These are phyloP conservation scores for Exophiala calicioides DNA, from an alignment of 2,329 filamentous ascomycete genomes.

Conservation along the genomic window DNA sequence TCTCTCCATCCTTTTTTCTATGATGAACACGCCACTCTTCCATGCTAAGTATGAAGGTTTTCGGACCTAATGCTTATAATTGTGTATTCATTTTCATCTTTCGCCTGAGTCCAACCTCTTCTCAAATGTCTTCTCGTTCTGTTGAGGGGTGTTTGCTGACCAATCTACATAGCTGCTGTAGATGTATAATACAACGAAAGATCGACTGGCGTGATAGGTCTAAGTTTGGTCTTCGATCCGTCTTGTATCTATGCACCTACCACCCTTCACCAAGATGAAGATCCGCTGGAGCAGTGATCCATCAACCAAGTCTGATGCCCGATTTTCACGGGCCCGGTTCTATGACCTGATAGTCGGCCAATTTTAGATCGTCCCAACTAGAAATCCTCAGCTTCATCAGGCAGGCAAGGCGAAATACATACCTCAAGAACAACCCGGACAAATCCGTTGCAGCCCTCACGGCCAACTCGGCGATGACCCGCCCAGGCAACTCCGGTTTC, in stretches of 20 bases:
- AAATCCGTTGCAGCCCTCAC: slow-evolving; percentile 65
- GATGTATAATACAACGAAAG: slow-evolving; percentile 33
- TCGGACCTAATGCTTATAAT: slow-evolving; percentile 53
- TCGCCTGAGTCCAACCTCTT: slow-evolving; percentile 52
- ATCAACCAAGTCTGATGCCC: neutral
- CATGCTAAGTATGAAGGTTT: slow-evolving; percentile 64
- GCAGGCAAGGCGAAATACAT: neutral
- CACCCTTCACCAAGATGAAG: no score
- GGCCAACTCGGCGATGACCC: slow-evolving; percentile 80
- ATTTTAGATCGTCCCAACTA: slow-evolving; percentile 31
- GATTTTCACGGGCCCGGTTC: slow-evolving; percentile 2
- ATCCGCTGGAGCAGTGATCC: neutral
- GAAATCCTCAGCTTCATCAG: slow-evolving; percentile 6
- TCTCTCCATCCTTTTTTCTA: slow-evolving; percentile 33
- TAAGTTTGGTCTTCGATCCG: no score
- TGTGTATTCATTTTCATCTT: slow-evolving; percentile 66
- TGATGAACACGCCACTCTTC: slow-evolving; percentile 60
- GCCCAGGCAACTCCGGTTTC: slow-evolving; percentile 78
- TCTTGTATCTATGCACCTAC: no score
- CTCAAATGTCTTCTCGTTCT: neutral
- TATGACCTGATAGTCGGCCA: slow-evolving; percentile 24
- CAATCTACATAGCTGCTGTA: neutral
- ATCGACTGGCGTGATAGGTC: no score
- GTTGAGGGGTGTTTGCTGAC: slow-evolving; percentile 1
- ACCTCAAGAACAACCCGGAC: slow-evolving; percentile 69